Base-by-base conservation (phyloP, 768 basidiomycete species). In the Russula lepida region DNA sequence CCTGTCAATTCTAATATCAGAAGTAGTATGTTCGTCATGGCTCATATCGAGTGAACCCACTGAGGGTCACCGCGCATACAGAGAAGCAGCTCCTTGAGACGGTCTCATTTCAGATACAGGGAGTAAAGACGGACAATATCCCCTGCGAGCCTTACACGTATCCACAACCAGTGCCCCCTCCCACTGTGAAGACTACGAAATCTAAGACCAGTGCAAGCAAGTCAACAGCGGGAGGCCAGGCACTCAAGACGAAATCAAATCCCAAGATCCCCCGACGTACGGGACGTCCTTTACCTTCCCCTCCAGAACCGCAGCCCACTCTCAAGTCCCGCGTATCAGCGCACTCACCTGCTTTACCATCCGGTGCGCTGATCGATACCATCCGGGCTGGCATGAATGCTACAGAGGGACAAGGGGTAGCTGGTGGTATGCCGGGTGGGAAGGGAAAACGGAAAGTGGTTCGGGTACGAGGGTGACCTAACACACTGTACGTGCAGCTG, bases 11-110 rank as follows among this genome's bases (percentile, higher is more conserved):
- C 80, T 3, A 69, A 71, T n/a, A 84, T 92, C 69, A 84, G 81
- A 75, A 87, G 85, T 33, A 92, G 90, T 92, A 70, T 67, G 86
- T 79, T 28, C 44, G 49, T 41, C 41, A 33, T 54, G 46, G 30
- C 53, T 35, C 39, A 44, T 19, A 23, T 25, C 32, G 27, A 39
- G 39, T 21, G 53, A 59, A 54, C 48, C 48, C 15, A 47, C 50
- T 27, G 55, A 46, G 52, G 19, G 41, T 35, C 50, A 41, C 63
- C 39, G 23, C 47, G 51, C n/a, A n/a, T 17, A 51, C 62, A 56
- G 90, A 92, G 76, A 89, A 92, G 72, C 82, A 87, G 58, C 76
- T 93, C 4, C 74, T 93, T 39, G 86, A 90, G 72, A 78, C 81
- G 72, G 82, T 93, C 68, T 81, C 85, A 33, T 76, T 81, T 64